Evolutionary conservation across 805 yeast species (phyloP).

Genomic region (Zygoascus biomembranicola): DNA sequence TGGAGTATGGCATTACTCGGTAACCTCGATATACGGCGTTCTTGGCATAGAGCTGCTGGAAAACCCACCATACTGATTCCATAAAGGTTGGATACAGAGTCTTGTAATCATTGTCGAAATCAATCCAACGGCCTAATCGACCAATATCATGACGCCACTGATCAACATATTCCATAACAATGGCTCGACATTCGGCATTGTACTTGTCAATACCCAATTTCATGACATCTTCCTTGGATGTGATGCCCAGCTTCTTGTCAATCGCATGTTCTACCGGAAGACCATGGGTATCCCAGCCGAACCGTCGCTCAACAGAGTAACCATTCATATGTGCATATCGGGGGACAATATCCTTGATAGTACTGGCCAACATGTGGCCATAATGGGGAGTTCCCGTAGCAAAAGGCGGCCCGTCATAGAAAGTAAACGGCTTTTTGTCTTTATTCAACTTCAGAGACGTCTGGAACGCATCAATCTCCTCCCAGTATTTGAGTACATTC

Average conservation of each 20-base stretch:
- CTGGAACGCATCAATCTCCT: conserved; percentile 90
- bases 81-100: conserved; percentile 91
- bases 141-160: conserved; percentile 94
- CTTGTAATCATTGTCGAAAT: conserved; percentile 96
- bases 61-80: conserved; percentile 99
- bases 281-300: conserved; percentile 99
- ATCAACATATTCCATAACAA: conserved; percentile 93
- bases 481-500: conserved; percentile 71
- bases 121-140: conserved; percentile 98
- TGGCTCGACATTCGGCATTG: conserved; percentile 89
- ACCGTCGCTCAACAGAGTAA: conserved; percentile 89
- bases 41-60: conserved; percentile 78
- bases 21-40: conserved; percentile 88
- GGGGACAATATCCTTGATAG: conserved; percentile 95
- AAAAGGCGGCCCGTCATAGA: conserved; percentile 98
- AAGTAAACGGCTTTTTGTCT: conserved; percentile 80
- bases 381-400: conserved; percentile 99
- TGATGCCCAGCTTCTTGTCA: conserved; percentile 92
- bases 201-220: conserved; percentile 89
- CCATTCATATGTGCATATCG: conserved; percentile 98
- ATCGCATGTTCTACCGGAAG: conserved; percentile 97
- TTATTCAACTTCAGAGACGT: conserved; percentile 74
- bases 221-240: conserved; percentile 91
- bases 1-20: conserved; percentile 98
- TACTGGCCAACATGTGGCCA: conserved; percentile 94